Evolutionary conservation across 169 alveolate genomes (phyloP), one percentile per base, ranked within the genome.

Genomic region (Eimeria brunetti): DNA sequence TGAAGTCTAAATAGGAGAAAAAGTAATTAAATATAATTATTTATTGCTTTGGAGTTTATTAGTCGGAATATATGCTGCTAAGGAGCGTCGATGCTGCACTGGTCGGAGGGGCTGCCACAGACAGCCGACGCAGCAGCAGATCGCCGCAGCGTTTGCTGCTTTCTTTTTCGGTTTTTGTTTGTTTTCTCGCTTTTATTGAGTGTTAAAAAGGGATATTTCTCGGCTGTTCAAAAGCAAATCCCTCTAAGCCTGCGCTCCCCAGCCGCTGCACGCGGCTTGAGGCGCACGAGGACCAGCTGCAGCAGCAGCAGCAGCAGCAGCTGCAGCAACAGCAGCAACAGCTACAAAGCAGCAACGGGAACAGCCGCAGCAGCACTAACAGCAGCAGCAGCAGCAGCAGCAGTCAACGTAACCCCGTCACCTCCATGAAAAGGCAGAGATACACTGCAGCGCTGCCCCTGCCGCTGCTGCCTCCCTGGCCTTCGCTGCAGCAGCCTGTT

Each of bases 51-150:
- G 9, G 8, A 20, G 22, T 60, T 20, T 20, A 60, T 14, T 22
- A 60, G 12, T 9, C 6, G n/a, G 30, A 60, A 9, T 22, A 7
- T 22, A 18, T n/a, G n/a, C 69, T n/a, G 12, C 69, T 7, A 18
- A 1, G 20, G 69, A 60, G 30, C 69, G 20, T 38, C 49, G 81
- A 69, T 69, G 81, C 81, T 11, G 81, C 81, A 30, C 51, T 69
- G 81, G 81, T 69, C 81, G 69, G 9, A 69, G 24, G 81, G 49
- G 49, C 81, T 69, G 81, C 81, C 81, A 69, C 67, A 2, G 81
- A 69, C 81, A 69, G 81, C 81, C 49, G 81, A 69, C 81, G 81
- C 51, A 41, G 49, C 49, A 1, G 44, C 81, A 11, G 67, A 24
- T 24, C 3, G 67, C 67, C 4, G n/a, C 22, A 18, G 67, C 67